These are phyloP conservation scores for Leucocoprinus leucothites DNA, from an alignment of 768 basidiomycete genomes.

Conservation along the genomic window DNA sequence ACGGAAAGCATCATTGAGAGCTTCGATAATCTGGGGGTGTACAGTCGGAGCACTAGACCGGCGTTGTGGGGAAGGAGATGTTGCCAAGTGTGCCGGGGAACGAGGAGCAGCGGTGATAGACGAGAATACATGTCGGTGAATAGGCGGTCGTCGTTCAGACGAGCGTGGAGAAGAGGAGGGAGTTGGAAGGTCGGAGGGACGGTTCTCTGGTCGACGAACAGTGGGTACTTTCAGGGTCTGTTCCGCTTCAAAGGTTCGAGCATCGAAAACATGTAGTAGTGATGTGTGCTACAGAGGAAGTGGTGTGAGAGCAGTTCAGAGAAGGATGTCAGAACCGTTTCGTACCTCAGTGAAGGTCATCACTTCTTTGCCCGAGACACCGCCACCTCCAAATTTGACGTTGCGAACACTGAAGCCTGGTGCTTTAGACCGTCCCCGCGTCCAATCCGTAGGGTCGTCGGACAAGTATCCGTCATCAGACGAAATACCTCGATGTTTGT, in stretches of 20 bases:
- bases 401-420: slow-evolving; percentile 17
- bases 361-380: slow-evolving; percentile 14
- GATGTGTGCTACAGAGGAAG: slow-evolving; percentile 11
- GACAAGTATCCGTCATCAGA: slow-evolving; percentile 14
- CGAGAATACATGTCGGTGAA: slow-evolving; percentile 8
- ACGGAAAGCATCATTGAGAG: slow-evolving; percentile 59
- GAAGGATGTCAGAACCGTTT: background rate
- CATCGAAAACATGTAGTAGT: slow-evolving; percentile 17
- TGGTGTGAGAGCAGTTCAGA: background rate
- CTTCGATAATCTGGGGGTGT: slow-evolving; percentile 44
- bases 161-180: background rate
- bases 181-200: background rate
- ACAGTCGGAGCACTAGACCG: background rate
- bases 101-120: slow-evolving; percentile 9
- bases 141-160: background rate
- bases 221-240: slow-evolving; percentile 15
- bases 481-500: slow-evolving; percentile 16
- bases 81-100: background rate
- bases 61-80: slow-evolving; percentile 5
- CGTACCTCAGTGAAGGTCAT: slow-evolving; percentile 16
- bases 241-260: slow-evolving; percentile 15
- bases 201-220: background rate
- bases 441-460: slow-evolving; percentile 18
- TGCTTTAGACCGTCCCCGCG: slow-evolving; percentile 11
- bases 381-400: slow-evolving; percentile 16